Evolutionary conservation across 139 green algal species (phyloP).

Genomic region (Pleodorina starrii): DNA sequence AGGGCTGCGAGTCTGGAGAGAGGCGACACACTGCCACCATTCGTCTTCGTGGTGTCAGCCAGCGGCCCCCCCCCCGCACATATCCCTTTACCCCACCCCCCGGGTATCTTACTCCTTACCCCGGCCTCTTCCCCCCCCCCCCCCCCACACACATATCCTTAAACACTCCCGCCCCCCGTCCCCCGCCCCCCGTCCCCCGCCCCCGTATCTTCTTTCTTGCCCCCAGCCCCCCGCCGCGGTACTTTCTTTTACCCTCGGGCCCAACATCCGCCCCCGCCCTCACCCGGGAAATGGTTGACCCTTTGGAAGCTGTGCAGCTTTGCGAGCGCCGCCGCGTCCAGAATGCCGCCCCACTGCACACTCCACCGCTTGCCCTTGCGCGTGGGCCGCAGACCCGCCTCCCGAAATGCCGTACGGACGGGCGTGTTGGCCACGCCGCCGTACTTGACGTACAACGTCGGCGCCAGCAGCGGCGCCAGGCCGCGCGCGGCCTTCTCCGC

Average conservation of each 20-base stretch:
- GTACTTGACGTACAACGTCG: slow-evolving; percentile 66
- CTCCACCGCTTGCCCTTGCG: slow-evolving; percentile 62
- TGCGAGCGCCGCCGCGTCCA: slow-evolving; percentile 50
- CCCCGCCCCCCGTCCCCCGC: too few relatives aligned
- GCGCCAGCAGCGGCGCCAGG: slow-evolving; percentile 53
- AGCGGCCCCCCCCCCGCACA: too few relatives aligned
- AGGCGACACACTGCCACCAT: too few relatives aligned
- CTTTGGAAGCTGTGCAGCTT: slow-evolving; percentile 67
- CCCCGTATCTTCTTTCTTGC: too few relatives aligned
- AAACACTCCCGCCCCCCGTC: too few relatives aligned
- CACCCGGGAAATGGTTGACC: slow-evolving; percentile 81
- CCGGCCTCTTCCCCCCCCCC: too few relatives aligned
- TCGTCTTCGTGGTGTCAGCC: too few relatives aligned
- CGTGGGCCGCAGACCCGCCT: slow-evolving; percentile 56
- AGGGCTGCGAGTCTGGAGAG: too few relatives aligned
- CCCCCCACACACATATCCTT: too few relatives aligned
- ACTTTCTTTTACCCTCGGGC: not conserved
- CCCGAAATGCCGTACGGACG: slow-evolving; percentile 68
- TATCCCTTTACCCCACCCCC: too few relatives aligned
- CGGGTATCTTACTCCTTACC: too few relatives aligned
- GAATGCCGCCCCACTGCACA: slow-evolving; percentile 70
- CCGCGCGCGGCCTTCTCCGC: slow-evolving; percentile 36
- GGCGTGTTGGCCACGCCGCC: slow-evolving; percentile 68
- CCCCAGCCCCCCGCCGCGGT: not conserved
- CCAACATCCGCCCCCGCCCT: not conserved